These are phyloP conservation scores for Talaromyces proteolyticus DNA, from an alignment of 495 filamentous ascomycete species.

Conservation along the genomic window DNA sequence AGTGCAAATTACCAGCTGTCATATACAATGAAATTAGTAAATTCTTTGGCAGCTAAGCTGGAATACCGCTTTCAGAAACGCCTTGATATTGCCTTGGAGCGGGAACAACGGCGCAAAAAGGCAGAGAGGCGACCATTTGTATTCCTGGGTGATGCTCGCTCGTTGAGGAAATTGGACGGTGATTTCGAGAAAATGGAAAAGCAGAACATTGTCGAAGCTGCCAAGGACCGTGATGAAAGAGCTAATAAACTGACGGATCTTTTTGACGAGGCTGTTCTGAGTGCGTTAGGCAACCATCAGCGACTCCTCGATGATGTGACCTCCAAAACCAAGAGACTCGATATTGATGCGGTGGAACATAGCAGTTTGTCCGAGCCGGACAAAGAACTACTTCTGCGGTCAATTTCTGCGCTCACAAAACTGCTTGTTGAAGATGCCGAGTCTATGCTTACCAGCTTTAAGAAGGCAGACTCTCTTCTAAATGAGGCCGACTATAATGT, in stretches of 20 bases:
- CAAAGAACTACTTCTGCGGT: constrained; percentile 39
- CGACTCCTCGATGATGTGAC: constrained; percentile 44
- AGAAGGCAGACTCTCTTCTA: constrained; percentile 40
- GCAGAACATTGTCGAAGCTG: constrained; percentile 43
- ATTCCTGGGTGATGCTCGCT: constrained; percentile 41
- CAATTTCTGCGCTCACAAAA: constrained; percentile 31
- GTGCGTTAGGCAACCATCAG: constrained; percentile 47
- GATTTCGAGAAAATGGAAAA: constrained; percentile 50
- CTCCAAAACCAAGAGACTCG: constrained; percentile 30
- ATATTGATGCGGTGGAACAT: constrained; percentile 23
- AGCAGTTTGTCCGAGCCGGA: constrained; percentile 31
- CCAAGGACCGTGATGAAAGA: constrained; percentile 41
- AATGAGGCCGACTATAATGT: constrained; percentile 50
- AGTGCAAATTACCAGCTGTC: constrained; percentile 30
- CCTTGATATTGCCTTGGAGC: constrained; percentile 44
- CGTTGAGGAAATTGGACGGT: constrained; percentile 42
- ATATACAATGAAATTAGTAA: constrained; percentile 40
- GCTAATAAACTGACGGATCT: constrained; percentile 49
- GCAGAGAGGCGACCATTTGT: constrained; percentile 45
- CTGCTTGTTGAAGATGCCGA: constrained; percentile 42
- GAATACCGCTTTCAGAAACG: constrained; percentile 46
- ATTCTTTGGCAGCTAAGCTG: constrained; percentile 39
- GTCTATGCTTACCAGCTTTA: constrained; percentile 42
- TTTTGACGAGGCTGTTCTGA: constrained; percentile 46
- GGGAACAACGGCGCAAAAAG: constrained; percentile 46